These are phyloP conservation scores for grape (Vitis vinifera) DNA, from an alignment of 164 flowering plant species.

Conservation along the genomic window DNA sequence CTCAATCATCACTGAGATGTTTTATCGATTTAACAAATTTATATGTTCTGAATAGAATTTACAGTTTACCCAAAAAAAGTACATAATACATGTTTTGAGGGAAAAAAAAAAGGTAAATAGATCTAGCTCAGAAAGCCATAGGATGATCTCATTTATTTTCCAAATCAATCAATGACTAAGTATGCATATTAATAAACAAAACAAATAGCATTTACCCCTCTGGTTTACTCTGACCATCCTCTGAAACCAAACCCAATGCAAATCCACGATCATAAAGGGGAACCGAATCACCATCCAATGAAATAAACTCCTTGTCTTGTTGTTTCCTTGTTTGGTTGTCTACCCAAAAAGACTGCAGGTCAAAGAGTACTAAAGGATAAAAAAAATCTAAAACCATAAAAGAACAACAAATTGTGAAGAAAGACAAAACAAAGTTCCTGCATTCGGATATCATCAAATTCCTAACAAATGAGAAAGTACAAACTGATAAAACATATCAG, in stretches of 20 bases:
- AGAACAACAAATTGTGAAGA: neutral
- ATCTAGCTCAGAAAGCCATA: too few relatives aligned
- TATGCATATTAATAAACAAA: neutral
- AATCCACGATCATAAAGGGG: slow-evolving; percentile 94
- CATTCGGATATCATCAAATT: too few relatives aligned
- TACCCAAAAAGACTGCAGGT: slow-evolving; percentile 86
- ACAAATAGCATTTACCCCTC: slow-evolving; percentile 50
- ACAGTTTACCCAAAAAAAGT: too few relatives aligned
- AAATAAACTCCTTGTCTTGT: slow-evolving; percentile 27
- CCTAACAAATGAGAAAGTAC: too few relatives aligned
- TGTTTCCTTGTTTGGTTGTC: slow-evolving; percentile 57
- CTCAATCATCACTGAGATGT: too few relatives aligned
- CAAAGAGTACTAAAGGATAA: neutral
- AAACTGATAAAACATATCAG: too few relatives aligned
- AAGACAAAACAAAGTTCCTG: neutral
- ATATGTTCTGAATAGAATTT: too few relatives aligned
- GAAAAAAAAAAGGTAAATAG: too few relatives aligned
- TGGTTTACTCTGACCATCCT: slow-evolving; percentile 45
- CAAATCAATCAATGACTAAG: neutral
- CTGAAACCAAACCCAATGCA: slow-evolving; percentile 61
- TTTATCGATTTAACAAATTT: too few relatives aligned
- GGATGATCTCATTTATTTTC: too few relatives aligned
- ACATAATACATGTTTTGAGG: too few relatives aligned
- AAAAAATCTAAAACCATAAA: neutral
- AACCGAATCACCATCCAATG: slow-evolving; percentile 49